Conservation (phyloP, 2,329 filamentous ascomycete species). For the Ploettnerulaceae sp. region DNA sequence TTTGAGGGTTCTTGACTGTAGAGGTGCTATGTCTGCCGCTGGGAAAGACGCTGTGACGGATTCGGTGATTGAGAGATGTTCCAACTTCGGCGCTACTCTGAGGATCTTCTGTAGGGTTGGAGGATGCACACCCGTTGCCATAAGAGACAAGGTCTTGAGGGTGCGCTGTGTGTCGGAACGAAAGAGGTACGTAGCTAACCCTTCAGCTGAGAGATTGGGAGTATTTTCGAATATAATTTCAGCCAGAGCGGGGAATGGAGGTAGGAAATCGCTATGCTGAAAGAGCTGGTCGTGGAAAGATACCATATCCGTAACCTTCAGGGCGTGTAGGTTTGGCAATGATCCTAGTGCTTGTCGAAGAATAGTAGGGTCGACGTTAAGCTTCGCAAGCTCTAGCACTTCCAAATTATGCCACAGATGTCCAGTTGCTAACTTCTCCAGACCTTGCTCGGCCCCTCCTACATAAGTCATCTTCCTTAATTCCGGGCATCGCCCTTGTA, state of each 20-base stretch:
- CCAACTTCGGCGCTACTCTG: slow-evolving; percentile 38
- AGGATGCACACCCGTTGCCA: slow-evolving; percentile 62
- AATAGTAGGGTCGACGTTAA: slow-evolving; percentile 65
- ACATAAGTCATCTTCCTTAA: slow-evolving; percentile 87
- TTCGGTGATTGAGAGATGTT: slow-evolving; percentile 48
- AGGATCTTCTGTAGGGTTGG: slow-evolving; percentile 41
- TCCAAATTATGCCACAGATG: slow-evolving; percentile 66
- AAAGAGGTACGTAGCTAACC: slow-evolving; percentile 65
- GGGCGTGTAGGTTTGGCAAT: slow-evolving; percentile 62
- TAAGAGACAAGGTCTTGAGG: slow-evolving; percentile 65
- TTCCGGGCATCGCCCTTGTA: slow-evolving; percentile 77
- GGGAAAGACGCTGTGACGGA: slow-evolving; percentile 54
- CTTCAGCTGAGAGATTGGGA: slow-evolving; percentile 65
- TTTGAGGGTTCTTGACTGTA: slow-evolving; percentile 64
- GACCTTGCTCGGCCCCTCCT: slow-evolving; percentile 69
- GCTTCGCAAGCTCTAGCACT: slow-evolving; percentile 63
- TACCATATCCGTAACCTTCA: slow-evolving; percentile 67
- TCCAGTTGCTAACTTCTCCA: slow-evolving; percentile 63
- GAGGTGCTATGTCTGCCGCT: slow-evolving; percentile 51
- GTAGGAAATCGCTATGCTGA: slow-evolving; percentile 56
- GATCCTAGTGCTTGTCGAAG: slow-evolving; percentile 67
- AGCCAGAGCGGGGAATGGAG: slow-evolving; percentile 69
- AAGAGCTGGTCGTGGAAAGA: slow-evolving; percentile 77
- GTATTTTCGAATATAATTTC: slow-evolving; percentile 68
- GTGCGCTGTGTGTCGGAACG: slow-evolving; percentile 52